phyloP scores from a whole-genome alignment of 2,329 filamentous ascomycete species.

The Cadophora luteo-olivacea region DNA sequence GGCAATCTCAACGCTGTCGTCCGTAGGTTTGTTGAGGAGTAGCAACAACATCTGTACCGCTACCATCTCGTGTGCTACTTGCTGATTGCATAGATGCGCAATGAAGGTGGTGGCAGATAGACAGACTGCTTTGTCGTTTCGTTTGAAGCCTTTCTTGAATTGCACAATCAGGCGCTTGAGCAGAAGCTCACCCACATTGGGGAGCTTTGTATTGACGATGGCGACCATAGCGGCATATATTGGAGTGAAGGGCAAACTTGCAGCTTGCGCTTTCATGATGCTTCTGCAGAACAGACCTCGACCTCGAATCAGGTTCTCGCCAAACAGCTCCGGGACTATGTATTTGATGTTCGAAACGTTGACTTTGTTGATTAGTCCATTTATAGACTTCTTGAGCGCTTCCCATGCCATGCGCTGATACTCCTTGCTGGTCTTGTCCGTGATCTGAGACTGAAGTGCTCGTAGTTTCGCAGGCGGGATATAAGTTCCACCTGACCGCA shows the following conservation, averaged over 20 bases:
- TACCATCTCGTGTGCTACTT: conserved; percentile 92
- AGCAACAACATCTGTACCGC: conserved; percentile 91
- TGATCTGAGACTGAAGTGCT: conserved; percentile 94
- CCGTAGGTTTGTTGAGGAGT: conserved; percentile 93
- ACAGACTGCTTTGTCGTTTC: conserved; percentile 97
- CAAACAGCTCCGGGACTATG: conserved; percentile 94
- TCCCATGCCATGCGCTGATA: conserved; percentile 99
- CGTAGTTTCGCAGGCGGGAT: conserved; percentile 91
- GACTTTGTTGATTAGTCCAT: conserved; percentile 98
- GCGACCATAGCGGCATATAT: conserved; percentile 96
- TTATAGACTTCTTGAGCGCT: conserved; percentile 97
- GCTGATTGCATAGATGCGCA: conserved; percentile 93
- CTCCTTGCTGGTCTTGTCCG: conserved; percentile 93
- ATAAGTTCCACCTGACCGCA: conserved; percentile 95
- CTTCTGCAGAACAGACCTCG: conserved; percentile 92
- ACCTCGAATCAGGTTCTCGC: conserved; percentile 90
- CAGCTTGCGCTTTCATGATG: conserved; percentile 98
- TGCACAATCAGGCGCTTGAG: conserved; percentile 86
- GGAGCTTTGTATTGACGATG: conserved; percentile 97
- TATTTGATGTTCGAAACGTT: conserved; percentile 98
- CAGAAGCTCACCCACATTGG: conserved; percentile 90
- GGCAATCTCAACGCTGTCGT: conserved; percentile 97
- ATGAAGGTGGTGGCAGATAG: conserved; percentile 93
- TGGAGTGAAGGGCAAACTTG: conserved; percentile 92
- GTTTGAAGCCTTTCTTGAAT: conserved; percentile 93